Conservation (phyloP, 176 grass and related monocot species). For the Bromus sterilis region DNA sequence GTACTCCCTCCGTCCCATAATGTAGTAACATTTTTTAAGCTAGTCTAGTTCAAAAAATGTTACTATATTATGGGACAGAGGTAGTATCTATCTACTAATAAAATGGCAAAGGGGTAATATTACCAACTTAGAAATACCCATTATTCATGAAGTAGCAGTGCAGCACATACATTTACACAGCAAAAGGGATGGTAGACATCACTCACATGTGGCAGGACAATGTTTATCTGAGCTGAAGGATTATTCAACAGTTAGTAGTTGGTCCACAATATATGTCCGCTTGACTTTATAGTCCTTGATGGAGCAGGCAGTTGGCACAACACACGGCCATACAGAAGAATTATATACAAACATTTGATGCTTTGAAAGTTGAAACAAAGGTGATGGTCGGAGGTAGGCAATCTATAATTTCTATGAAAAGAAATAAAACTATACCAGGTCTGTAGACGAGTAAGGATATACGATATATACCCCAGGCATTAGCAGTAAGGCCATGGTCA, state of each 20-base stretch:
- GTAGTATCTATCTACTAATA: neutral
- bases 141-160: neutral
- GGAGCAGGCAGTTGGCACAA: neutral
- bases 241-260: slow-evolving; percentile 13
- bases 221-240: neutral
- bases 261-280: neutral
- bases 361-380: neutral
- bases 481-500: neutral
- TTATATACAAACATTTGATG: neutral
- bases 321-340: neutral
- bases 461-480: neutral
- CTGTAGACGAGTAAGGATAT: neutral
- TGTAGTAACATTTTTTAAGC: too few relatives aligned
- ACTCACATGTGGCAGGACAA: neutral
- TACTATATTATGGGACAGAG: too few relatives aligned
- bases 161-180: slow-evolving; percentile 3
- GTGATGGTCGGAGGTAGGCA: neutral
- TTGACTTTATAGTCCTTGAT: neutral
- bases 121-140: neutral
- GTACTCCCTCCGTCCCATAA: too few relatives aligned
- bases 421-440: neutral
- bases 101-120: neutral
- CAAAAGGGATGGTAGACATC: slow-evolving; percentile 9
- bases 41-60: too few relatives aligned
- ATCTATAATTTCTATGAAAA: neutral